Evolutionary conservation across 1,139 yeast genomes (phyloP).

Genomic region (Yarrowia galli): DNA sequence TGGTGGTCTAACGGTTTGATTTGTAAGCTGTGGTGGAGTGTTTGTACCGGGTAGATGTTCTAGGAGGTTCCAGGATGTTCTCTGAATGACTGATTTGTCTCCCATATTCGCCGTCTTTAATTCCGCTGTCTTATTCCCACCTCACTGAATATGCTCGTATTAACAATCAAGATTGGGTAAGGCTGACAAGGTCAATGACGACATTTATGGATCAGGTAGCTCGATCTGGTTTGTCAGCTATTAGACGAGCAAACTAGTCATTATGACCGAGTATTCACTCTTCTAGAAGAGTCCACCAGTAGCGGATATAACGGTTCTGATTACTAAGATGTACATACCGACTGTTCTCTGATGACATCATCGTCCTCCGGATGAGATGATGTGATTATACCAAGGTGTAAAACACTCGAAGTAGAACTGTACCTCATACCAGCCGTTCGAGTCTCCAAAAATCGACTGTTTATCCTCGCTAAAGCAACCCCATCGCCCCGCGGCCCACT

Average conservation of each 20-base stretch:
- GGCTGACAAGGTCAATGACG: not conserved
- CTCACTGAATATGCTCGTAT: not conserved
- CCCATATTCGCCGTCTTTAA: not conserved
- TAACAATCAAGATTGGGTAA: not conserved
- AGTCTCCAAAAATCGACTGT: no score
- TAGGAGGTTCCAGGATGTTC: not conserved
- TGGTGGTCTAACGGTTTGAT: not conserved
- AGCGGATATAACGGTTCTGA: not conserved
- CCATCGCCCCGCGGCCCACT: no score
- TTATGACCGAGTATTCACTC: not conserved
- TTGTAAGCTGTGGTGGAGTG: not conserved
- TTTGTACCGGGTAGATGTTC: not conserved
- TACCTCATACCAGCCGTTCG: no score
- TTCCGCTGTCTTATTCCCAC: not conserved
- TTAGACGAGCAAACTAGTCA: not conserved
- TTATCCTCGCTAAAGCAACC: no score
- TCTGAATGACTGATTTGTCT: not conserved
- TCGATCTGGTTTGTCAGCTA: not conserved
- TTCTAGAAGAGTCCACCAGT: not conserved
- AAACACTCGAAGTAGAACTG: no score
- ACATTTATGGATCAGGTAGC: not conserved
- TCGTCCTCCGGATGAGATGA: not conserved
- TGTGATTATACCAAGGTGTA: no score
- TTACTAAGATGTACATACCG: no score
- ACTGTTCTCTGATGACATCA: no score